A percentile compares a stretch with the other conserved stretches of the same genome.
Conservation (phyloP, 805 yeast genomes). For the Candida sphagnicola region DNA sequence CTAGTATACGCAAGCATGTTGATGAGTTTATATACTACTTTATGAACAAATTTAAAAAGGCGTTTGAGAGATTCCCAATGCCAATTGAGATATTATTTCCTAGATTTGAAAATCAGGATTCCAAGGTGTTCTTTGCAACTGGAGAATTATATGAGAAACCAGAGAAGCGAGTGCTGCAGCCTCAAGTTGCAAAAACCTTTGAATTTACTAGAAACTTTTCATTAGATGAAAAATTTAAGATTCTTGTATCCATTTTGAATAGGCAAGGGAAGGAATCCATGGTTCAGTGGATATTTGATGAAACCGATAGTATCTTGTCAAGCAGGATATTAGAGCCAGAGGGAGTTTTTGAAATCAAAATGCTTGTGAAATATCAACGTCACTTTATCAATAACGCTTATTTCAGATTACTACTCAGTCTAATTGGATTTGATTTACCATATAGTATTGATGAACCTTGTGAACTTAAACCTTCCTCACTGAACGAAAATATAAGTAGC, state of each 20-base stretch:
- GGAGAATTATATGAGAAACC: slow-evolving; percentile 47
- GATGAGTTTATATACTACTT: slow-evolving; percentile 63
- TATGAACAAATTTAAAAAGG: slow-evolving; percentile 53
- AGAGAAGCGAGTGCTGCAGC: slow-evolving; percentile 15
- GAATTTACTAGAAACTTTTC: slow-evolving; percentile 29
- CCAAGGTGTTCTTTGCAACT: slow-evolving; percentile 50
- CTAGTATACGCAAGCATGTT: slow-evolving; percentile 53
- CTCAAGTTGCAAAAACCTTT: slow-evolving; percentile 31
- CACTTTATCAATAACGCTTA: slow-evolving; percentile 44
- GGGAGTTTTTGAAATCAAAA: slow-evolving; percentile 9
- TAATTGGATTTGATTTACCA: slow-evolving; percentile 46
- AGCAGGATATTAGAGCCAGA: slow-evolving; percentile 15
- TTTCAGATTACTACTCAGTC: slow-evolving; percentile 42
- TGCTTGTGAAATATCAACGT: slow-evolving; percentile 16
- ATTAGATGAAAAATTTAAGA: slow-evolving; percentile 46
- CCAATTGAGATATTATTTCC: slow-evolving; percentile 68
- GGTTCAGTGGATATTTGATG: slow-evolving; percentile 42
- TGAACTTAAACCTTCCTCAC: slow-evolving; percentile 29
- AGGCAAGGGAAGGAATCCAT: slow-evolving; percentile 40
- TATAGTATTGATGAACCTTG: slow-evolving; percentile 35
- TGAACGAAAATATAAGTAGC: slow-evolving; percentile 27
- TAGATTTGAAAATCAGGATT: slow-evolving; percentile 43
- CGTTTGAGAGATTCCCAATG: slow-evolving; percentile 49
- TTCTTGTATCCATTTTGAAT: slow-evolving; percentile 47
- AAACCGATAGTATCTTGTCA: slow-evolving; percentile 24